Evolutionary conservation across 2,329 filamentous ascomycete genomes (phyloP), one percentile per base, ranked within the genome.

Genomic region (Pseudocercospora fijiensis): DNA sequence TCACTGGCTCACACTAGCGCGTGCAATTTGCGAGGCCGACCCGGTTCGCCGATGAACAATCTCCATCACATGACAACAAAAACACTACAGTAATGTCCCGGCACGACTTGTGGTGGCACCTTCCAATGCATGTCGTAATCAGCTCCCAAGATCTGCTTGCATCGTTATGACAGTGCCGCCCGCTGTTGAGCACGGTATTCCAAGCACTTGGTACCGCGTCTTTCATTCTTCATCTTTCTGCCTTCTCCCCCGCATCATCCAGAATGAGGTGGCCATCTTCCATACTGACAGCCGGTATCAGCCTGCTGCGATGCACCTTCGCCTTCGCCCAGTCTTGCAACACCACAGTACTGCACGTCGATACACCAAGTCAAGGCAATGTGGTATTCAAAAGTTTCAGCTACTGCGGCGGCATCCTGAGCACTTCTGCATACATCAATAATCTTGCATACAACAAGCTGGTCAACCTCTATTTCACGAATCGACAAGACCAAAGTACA

Each of bases 401-500:
- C 20, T 75, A 75, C 65, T 74, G 73, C 56, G 72, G 72, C 28
- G 73, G 73, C 2, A 70, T 58, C 16, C 62, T 75, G 26, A 70
- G 72, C 60, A 58, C 58, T 18, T 33, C 47, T 22, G 66, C 65
- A 56, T 74, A 71, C 61, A 71, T 74, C 60, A 69, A 65, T 41
- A 74, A 75, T 47, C 58, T 75, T 9, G 65, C 72, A 61, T 75
- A 74, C 63, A 68, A 75, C 69, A 75, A 75, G 61, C 53, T 68
- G 8, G 72, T 75, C 5, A 72, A 62, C 10, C 64, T 75, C 22
- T 75, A 72, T 64, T 75, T 71, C 64, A 74, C 71, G 16, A 71
- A 75, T 49, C 51, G 64, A 10, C 66, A 71, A 62, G 69, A 69
- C 56, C 60, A 70, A 30, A 71, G 70, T 28, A 75, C 73, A n/a